phyloP scores from a whole-genome alignment of 176 grass and related monocot genomes.

The Metroxylon sagu region DNA sequence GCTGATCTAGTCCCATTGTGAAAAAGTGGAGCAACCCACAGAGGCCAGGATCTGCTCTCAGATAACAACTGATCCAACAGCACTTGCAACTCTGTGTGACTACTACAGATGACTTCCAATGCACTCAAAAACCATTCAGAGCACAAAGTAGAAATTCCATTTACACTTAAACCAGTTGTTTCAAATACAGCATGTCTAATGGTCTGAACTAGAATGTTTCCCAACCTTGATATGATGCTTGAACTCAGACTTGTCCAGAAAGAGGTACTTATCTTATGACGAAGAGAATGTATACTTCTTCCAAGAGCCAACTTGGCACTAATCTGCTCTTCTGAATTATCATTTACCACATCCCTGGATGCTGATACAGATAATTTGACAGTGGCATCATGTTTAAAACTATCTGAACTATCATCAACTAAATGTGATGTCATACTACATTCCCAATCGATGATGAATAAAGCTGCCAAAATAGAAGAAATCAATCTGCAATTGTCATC shows the following conservation, averaged over 20 bases:
- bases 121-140: slow-evolving; percentile 64
- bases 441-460: slow-evolving; percentile 83
- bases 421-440: slow-evolving; percentile 41
- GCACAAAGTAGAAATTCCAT: slow-evolving; percentile 38
- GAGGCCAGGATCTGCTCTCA: slow-evolving; percentile 67
- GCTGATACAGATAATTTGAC: slow-evolving; percentile 2
- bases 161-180: slow-evolving; percentile 25
- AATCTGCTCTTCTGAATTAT: slow-evolving; percentile 11
- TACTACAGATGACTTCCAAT: slow-evolving; percentile 42
- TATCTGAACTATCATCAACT: slow-evolving; percentile 24
- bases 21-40: slow-evolving; percentile 54
- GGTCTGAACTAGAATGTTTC: slow-evolving; percentile 62
- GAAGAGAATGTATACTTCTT: slow-evolving; percentile 46
- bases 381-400: slow-evolving; percentile 15
- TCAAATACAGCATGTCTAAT: slow-evolving; percentile 68
- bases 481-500: slow-evolving; percentile 40
- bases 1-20: slow-evolving; percentile 23
- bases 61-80: slow-evolving; percentile 60
- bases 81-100: slow-evolving; percentile 44
- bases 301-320: slow-evolving; percentile 22
- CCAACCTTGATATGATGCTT: slow-evolving; percentile 39
- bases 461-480: slow-evolving; percentile 56
- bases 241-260: slow-evolving; percentile 53
- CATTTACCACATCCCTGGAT: slow-evolving; percentile 5
- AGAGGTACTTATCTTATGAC: slow-evolving; percentile 36